These are phyloP conservation scores for Phytophthora ohioensis DNA, from an alignment of 352 stramenopile species.

Conservation along the genomic window DNA sequence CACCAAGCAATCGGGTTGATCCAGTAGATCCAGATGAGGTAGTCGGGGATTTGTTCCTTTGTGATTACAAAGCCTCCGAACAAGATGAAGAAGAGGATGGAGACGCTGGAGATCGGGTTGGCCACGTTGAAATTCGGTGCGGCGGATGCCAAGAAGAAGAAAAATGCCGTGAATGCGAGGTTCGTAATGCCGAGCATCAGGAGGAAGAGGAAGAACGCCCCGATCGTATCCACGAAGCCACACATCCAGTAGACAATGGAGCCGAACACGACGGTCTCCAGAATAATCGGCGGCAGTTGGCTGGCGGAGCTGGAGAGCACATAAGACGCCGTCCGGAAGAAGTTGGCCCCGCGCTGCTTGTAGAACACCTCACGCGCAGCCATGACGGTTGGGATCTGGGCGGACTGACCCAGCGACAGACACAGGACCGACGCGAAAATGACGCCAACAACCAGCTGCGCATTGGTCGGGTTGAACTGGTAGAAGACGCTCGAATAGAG, in stretches of 20 bases:
- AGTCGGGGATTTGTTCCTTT: slow-evolving; percentile 21
- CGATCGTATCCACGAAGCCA: slow-evolving; percentile 44
- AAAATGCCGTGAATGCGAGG: slow-evolving; percentile 35
- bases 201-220: slow-evolving; percentile 33
- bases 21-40: slow-evolving; percentile 26
- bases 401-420: slow-evolving; percentile 58
- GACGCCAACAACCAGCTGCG: slow-evolving; percentile 54
- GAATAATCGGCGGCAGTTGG: slow-evolving; percentile 11
- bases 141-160: slow-evolving; percentile 36
- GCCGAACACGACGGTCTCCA: slow-evolving; percentile 59
- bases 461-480: slow-evolving; percentile 28
- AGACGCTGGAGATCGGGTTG: slow-evolving; percentile 25
- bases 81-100: slow-evolving; percentile 19
- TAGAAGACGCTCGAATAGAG: slow-evolving; percentile 41
- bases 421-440: slow-evolving; percentile 79
- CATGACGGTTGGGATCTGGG: slow-evolving; percentile 60
- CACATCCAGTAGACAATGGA: slow-evolving; percentile 44
- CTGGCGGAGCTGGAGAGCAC: slow-evolving; percentile 15
- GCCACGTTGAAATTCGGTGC: slow-evolving; percentile 31
- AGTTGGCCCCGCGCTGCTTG: slow-evolving; percentile 21
- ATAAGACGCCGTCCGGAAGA: slow-evolving; percentile 17
- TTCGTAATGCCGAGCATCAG: slow-evolving; percentile 63
- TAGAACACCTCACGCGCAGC: slow-evolving; percentile 47
- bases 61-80: slow-evolving; percentile 22
- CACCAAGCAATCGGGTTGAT: slow-evolving; percentile 16